A percentile compares a stretch with the other conserved stretches of the same genome.
These are phyloP conservation scores for Raddia distichophylla DNA, from an alignment of 176 grass and related monocot species.

Conservation along the genomic window DNA sequence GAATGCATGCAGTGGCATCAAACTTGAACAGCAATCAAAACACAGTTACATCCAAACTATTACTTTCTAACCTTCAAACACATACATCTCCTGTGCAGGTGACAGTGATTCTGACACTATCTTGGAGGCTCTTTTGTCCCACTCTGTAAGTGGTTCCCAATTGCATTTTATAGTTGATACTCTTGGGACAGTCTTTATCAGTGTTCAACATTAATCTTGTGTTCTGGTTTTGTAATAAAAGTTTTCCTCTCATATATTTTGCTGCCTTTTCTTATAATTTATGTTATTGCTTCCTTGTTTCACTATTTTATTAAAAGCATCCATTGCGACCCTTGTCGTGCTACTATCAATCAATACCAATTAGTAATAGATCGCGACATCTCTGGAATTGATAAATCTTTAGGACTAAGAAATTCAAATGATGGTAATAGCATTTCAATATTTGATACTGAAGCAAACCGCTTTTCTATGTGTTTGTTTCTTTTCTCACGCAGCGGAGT, in stretches of 20 bases:
- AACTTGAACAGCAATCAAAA: constrained; percentile 26
- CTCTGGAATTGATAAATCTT: not conserved
- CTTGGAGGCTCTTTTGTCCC: constrained; percentile 62
- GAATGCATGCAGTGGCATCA: not conserved
- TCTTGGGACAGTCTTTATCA: not conserved
- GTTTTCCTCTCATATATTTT: constrained; percentile 13
- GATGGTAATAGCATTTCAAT: not conserved
- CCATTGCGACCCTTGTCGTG: not conserved
- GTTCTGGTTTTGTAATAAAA: constrained; percentile 21
- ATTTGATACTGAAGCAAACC: not conserved
- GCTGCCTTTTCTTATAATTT: not conserved
- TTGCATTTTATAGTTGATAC: constrained; percentile 26
- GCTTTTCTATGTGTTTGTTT: not conserved
- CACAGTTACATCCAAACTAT: constrained; percentile 26
- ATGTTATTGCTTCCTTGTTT: constrained; percentile 8
- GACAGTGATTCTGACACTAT: constrained; percentile 67
- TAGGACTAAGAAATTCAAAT: not conserved
- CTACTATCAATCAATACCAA: not conserved
- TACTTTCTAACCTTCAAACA: constrained; percentile 16
- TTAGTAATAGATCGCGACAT: not conserved
- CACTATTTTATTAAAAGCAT: not conserved
- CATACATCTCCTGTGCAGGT: constrained; percentile 50
- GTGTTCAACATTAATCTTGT: not conserved
- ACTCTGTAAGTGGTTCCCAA: constrained; percentile 68
- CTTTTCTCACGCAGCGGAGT: not conserved